Evolutionary conservation across 1,284 basidiomycete species (phyloP).

Genomic region (Phellinidium pouzarii): DNA sequence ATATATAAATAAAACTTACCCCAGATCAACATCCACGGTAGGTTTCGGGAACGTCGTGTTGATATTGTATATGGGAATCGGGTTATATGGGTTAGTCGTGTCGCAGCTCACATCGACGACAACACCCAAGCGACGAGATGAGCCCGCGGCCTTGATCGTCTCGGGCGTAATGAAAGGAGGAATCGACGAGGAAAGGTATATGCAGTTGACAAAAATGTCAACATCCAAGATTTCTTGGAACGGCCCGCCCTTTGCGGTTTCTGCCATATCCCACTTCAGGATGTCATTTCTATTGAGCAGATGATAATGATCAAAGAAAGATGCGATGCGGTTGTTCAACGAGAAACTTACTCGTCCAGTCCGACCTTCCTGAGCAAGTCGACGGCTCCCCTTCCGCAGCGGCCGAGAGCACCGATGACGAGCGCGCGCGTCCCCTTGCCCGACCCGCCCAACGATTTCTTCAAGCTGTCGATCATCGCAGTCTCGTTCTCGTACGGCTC

Average conservation of each 20-base stretch:
- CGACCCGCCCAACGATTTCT: constrained; percentile 58
- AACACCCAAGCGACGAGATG: constrained; percentile 64
- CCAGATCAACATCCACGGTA: constrained; percentile 82
- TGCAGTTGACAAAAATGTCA: constrained; percentile 99
- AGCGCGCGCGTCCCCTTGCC: constrained; percentile 81
- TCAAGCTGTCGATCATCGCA: constrained; percentile 76
- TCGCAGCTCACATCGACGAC: constrained; percentile 99
- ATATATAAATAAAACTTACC: constrained; percentile 39
- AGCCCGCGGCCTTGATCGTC: constrained; percentile 69
- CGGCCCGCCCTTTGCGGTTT: constrained; percentile 96
- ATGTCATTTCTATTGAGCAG: constrained; percentile 74
- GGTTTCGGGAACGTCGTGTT: constrained; percentile 96
- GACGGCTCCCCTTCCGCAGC: constrained; percentile 95
- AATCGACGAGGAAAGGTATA: constrained; percentile 89
- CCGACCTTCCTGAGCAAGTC: constrained; percentile 94
- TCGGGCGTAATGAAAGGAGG: constrained; percentile 83
- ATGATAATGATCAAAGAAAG: constrained; percentile 26
- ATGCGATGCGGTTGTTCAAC: neutral
- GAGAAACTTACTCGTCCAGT: constrained; percentile 61
- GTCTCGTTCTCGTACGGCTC: constrained; percentile 78
- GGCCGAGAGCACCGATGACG: constrained; percentile 93
- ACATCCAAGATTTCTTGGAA: constrained; percentile 95
- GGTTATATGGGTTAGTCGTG: constrained; percentile 98
- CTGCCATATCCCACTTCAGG: constrained; percentile 95
- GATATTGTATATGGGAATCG: constrained; percentile 91